Base-by-base conservation (phyloP, 768 basidiomycete genomes). In the Agaricus bisporus region DNA sequence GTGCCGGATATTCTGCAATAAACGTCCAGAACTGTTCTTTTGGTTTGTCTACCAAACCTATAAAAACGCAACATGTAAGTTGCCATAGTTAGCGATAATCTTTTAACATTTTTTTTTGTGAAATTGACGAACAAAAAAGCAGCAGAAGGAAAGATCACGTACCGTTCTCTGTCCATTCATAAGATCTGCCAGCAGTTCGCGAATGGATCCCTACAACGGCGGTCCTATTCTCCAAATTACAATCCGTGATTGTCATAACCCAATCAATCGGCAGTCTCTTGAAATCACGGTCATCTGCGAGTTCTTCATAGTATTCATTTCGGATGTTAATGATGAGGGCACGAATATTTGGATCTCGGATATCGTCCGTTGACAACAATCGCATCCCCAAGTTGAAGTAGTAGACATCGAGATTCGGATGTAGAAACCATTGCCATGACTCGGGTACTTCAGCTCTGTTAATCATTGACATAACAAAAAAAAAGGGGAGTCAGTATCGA, bases 321-420 rank as follows among this genome's bases (percentile, higher is more conserved):
- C 68, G 63, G 4, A 68, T 68, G 14, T 70, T 69, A 38, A 70
- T 51, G 36, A 75, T 61, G 51, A 69, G 62, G 42, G 56, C 58
- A 36, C 73, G 61, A 44, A 64, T 71, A 8, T 58, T 53, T 8
- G 66, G 62, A 42, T 71, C 60, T 22, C 66, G 64, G 42, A 77
- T 67, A 56, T 76, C 63, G 51, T 74, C 73, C 6, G 71, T 66
- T 0, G 75, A 73, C 43, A 73, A 66, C 46, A 76, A 47, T 17
- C 69, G 68, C 39, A 71, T 58, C 15, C 57, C 54, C 20, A 56
- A 56, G 57, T 76, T 66, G 60, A 70, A 70, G 61, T 66, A 78
- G 59, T 78, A 78, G 41, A 70, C 58, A 62, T 74, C 74, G 61
- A 72, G 72, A 56, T 75, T 76, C n/a, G 75, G 73, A 55, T 77